Percentiles rank a stretch among this genome's conserved stretches.
Conservation (phyloP, 1,284 basidiomycete species). For the Flammula alnicola region DNA sequence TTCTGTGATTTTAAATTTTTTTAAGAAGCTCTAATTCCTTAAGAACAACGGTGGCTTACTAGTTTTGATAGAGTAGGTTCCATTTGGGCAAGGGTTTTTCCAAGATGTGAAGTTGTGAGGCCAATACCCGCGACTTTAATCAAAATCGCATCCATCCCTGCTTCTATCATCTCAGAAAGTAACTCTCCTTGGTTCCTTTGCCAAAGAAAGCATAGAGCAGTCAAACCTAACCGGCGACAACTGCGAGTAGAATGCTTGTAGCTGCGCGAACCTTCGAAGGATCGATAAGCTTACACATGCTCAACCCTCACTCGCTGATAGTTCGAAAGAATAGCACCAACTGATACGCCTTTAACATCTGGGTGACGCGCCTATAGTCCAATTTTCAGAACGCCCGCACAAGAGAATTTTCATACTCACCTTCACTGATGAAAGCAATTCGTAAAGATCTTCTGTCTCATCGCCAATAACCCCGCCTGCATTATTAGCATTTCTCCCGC, state of each 20-base stretch:
- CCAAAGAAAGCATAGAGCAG: slow-evolving; percentile 92
- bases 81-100: slow-evolving; percentile 79
- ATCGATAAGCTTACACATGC: slow-evolving; percentile 74
- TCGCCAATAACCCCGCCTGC: slow-evolving; percentile 69
- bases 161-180: slow-evolving; percentile 84
- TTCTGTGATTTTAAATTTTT: slow-evolving; percentile 55
- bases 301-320: slow-evolving; percentile 98
- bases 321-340: slow-evolving; percentile 96
- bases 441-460: slow-evolving; percentile 95
- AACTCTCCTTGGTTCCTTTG: slow-evolving; percentile 87
- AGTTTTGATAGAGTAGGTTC: slow-evolving; percentile 75
- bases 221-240: slow-evolving; percentile 81
- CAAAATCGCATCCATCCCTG: slow-evolving; percentile 82
- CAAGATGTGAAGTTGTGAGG: slow-evolving; percentile 78
- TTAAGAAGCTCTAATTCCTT: neutral
- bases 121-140: slow-evolving; percentile 99
- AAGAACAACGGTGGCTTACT: slow-evolving; percentile 45
- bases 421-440: slow-evolving; percentile 80
- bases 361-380: slow-evolving; percentile 71
- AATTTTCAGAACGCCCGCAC: slow-evolving; percentile 6
- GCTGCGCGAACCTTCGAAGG: neutral
- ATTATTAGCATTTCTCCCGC: slow-evolving; percentile 55
- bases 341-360: slow-evolving; percentile 86
- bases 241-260: slow-evolving; percentile 42
- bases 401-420: slow-evolving; percentile 45